phyloP scores from a whole-genome alignment of 192 early-diverging fungal species.

The Rhizophagus prolifer region DNA sequence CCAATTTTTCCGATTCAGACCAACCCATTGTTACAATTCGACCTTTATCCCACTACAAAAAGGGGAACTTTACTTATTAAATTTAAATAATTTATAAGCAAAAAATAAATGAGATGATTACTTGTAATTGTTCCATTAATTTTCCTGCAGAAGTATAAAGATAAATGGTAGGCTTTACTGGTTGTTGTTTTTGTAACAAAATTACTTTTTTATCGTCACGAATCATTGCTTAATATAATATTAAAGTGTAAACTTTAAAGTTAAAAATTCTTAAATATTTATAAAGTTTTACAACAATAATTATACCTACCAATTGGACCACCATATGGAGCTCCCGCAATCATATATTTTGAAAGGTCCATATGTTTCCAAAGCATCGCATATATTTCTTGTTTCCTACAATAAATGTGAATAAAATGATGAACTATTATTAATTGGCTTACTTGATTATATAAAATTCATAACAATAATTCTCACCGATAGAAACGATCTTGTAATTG shows the following conservation, averaged over 20 bases:
- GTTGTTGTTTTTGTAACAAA: constrained; percentile 68
- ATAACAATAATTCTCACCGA: constrained; percentile 40
- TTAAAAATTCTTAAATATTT: neutral
- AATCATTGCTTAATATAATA: constrained; percentile 70
- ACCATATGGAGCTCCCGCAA: constrained; percentile 85
- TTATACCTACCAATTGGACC: constrained; percentile 81
- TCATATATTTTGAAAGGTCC: constrained; percentile 78
- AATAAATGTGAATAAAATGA: constrained; percentile 3
- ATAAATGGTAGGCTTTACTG: constrained; percentile 75
- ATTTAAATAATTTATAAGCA: neutral
- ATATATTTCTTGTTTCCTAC: constrained; percentile 79
- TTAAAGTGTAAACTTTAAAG: neutral
- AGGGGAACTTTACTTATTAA: constrained; percentile 1
- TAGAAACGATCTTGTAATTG: constrained; percentile 61
- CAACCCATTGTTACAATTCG: constrained; percentile 91
- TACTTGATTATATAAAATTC: neutral
- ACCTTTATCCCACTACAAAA: constrained; percentile 78
- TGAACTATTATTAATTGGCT: too few relatives aligned
- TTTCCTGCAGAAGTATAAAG: constrained; percentile 87
- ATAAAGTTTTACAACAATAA: neutral
- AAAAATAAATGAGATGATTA: constrained; percentile 27
- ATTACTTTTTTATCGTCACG: constrained; percentile 86
- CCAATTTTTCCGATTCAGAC: constrained; percentile 82
- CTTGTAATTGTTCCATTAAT: constrained; percentile 82
- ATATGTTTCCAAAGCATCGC: constrained; percentile 86